Evolutionary conservation across 148 eudicot genomes (phyloP).

Genomic region (Linanthus parryae): DNA sequence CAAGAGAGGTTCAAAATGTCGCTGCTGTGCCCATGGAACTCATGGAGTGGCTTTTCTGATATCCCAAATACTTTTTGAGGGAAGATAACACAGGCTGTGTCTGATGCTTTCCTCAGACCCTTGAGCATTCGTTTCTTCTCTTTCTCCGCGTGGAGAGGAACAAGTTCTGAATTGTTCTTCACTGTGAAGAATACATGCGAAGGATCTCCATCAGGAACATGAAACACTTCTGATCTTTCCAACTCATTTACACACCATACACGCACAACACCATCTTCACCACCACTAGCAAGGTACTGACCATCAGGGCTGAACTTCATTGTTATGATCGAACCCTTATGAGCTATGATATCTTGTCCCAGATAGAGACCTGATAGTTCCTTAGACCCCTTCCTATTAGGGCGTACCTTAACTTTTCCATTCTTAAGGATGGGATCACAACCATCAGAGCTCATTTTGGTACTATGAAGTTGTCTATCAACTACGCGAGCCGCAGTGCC

Average conservation of each 20-base stretch:
- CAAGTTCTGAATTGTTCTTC: no score
- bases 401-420: slow-evolving; percentile 24
- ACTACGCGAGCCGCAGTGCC: no score
- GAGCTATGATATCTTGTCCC: slow-evolving; percentile 72
- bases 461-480: no score
- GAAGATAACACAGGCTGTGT: slow-evolving; percentile 61
- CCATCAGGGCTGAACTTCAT: slow-evolving; percentile 96
- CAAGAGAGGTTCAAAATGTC: slow-evolving; percentile 80
- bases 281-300: slow-evolving; percentile 69
- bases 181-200: no score
- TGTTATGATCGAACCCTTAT: slow-evolving; percentile 60
- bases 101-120: slow-evolving; percentile 38
- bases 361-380: slow-evolving; percentile 65
- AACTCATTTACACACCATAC: slow-evolving; percentile 72
- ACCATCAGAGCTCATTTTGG: no score
- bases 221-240: slow-evolving; percentile 26
- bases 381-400: slow-evolving; percentile 47
- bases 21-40: slow-evolving; percentile 68
- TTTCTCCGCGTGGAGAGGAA: slow-evolving; percentile 38
- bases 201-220: no score
- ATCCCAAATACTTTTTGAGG: slow-evolving; percentile 67
- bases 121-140: slow-evolving; percentile 27
- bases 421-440: not conserved
- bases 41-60: slow-evolving; percentile 62
- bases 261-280: slow-evolving; percentile 68